Evolutionary conservation across 371 early-diverging fungal species (phyloP).

Genomic region (Actinomucor elegans): DNA sequence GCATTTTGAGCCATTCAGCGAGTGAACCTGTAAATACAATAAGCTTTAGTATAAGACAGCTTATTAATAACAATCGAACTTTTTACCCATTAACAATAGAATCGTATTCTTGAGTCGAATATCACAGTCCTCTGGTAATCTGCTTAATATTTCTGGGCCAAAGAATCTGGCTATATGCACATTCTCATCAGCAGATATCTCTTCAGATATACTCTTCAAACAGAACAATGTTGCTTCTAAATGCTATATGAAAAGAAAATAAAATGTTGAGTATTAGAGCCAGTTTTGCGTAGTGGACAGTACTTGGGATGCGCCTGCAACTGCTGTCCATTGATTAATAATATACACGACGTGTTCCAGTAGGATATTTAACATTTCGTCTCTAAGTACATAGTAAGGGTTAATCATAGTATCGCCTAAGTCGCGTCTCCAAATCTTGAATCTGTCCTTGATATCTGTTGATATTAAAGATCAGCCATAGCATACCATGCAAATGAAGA

Average conservation of each 20-base stretch:
- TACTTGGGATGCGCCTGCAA: slow-evolving; percentile 29
- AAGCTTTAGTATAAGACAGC: no score
- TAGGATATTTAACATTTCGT: slow-evolving; percentile 59
- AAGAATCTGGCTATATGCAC: slow-evolving; percentile 61
- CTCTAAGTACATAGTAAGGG: slow-evolving; percentile 68
- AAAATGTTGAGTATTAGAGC: neutral
- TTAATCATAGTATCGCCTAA: slow-evolving; percentile 74
- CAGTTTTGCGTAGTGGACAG: neutral
- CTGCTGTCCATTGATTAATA: slow-evolving; percentile 37
- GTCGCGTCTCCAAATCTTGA: slow-evolving; percentile 71
- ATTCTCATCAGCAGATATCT: slow-evolving; percentile 55
- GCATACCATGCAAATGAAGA: neutral
- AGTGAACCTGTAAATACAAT: no score
- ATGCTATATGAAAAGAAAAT: slow-evolving; percentile 23
- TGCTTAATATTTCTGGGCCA: slow-evolving; percentile 54
- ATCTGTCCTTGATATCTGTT: slow-evolving; percentile 60
- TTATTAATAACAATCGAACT: no score
- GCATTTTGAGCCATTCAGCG: slow-evolving; percentile 71
- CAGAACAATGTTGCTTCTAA: slow-evolving; percentile 68
- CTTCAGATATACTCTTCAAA: slow-evolving; percentile 71
- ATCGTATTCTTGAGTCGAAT: slow-evolving; percentile 52
- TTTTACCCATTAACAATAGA: slow-evolving; percentile 54
- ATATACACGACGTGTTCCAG: slow-evolving; percentile 51
- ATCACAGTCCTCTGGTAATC: slow-evolving; percentile 39
- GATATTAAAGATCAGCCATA: neutral